Evolutionary conservation across 441 rosid genomes (phyloP), one percentile per base, ranked within the genome.

Genomic region (Gossypium laxum): DNA sequence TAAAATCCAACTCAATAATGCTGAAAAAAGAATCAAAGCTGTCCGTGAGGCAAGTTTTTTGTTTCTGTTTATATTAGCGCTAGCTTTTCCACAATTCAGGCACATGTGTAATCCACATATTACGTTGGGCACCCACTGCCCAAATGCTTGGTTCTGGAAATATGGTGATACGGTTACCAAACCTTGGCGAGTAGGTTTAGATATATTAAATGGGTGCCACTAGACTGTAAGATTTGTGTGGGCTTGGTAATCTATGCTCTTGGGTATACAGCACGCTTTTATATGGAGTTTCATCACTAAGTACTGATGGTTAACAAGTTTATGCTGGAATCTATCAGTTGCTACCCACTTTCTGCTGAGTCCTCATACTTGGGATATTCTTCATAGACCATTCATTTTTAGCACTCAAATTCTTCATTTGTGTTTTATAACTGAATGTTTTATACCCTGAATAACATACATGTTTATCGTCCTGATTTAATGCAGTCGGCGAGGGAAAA

Each of bases 31-130:
- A 81, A 83, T 90, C 54, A 64, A 76, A 26, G 81, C 85, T 1
- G 85, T 92, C 72, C 82, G 87, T 38, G 78, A 89, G 94, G 99
- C 84, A 90, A 84, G 91, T 72, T 58, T 62, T 60, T 61, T 59
- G 55, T 57, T 59, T 48, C 58, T 43, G 18, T 41, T 67, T 54
- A 3, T 30, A 55, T 43, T 55, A 74, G 45, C 14, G 32, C 57
- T 24, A 4, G 38, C 26, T 74, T 47, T 62, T 45, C 48, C 38
- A 8, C 34, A 32, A 19, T 4, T 43, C 24, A 12, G 26, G 67
- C 43, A 51, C 19, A 24, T 65, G 6, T 41, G n/a, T 41, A 15
- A 5, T 38, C 50, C 48, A 18, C 45, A 12, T 32, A 4, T n/a
- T 50, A 21, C 41, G 14, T 22, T 18, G 34, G 43, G 43, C 38